Evolutionary conservation across 192 early-diverging fungal genomes (phyloP).

Genomic region (Lunasporangiospora selenospora): DNA sequence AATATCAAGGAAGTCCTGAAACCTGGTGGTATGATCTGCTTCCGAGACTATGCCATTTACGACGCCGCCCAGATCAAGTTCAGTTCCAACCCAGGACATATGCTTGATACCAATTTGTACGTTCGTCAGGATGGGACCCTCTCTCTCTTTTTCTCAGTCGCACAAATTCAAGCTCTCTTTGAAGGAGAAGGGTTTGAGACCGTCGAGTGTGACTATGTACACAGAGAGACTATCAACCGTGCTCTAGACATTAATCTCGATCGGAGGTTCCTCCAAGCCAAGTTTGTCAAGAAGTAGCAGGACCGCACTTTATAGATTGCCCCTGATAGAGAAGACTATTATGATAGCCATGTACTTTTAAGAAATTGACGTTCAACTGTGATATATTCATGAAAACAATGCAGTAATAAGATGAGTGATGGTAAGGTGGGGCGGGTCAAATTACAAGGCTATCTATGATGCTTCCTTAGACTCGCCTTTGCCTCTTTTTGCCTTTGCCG

Average conservation of each 20-base stretch:
- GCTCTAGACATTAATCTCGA: conserved; percentile 70
- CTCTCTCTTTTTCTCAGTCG: conserved; percentile 88
- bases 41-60: conserved; percentile 97
- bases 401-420: no score
- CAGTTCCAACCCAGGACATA: conserved; percentile 72
- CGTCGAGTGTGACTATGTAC: conserved; percentile 66
- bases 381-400: no score
- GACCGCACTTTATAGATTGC: no score
- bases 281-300: conserved; percentile 65
- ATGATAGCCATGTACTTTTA: no score
- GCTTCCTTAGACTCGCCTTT: no score
- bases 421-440: no score
- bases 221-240: conserved; percentile 73
- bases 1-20: conserved; percentile 86
- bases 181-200: conserved; percentile 67
- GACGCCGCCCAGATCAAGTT: conserved; percentile 97
- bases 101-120: conserved; percentile 94
- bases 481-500: no score
- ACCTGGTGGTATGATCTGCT: conserved; percentile 88
- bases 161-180: conserved; percentile 67
- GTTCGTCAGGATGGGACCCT: conserved; percentile 96
- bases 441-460: no score
- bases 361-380: no score
- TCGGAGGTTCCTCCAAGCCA: conserved; percentile 78
- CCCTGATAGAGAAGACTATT: no score